These are phyloP conservation scores for Nemania sp. DNA, from an alignment of 2,329 filamentous ascomycete species.

Conservation along the genomic window DNA sequence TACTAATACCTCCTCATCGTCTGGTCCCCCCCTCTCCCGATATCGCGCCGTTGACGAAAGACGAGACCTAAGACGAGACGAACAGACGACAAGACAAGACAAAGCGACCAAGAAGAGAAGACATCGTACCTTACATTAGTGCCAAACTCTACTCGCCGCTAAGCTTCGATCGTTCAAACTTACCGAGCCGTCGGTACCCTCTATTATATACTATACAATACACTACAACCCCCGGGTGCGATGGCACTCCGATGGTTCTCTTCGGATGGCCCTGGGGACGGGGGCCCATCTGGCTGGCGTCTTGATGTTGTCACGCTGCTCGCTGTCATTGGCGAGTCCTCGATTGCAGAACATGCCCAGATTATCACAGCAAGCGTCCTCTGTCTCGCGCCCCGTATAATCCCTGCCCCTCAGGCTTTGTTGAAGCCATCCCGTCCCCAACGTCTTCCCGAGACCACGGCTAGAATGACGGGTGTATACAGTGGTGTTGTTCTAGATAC, in stretches of 20 bases:
- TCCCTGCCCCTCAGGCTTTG: conserved; percentile 73
- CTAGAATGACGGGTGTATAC: conserved; percentile 69
- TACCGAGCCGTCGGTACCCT: conserved; percentile 18
- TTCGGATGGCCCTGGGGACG: conserved; percentile 53
- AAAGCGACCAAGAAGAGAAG: not conserved
- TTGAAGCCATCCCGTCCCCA: conserved; percentile 66
- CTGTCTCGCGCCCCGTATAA: conserved; percentile 69
- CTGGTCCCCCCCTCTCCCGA: not conserved
- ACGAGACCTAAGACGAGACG: conserved; percentile 4
- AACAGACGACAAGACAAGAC: conserved; percentile 5
- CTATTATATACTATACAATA: not conserved
- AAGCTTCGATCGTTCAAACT: conserved; percentile 34
- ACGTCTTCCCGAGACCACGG: conserved; percentile 66
- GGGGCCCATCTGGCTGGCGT: conserved; percentile 60
- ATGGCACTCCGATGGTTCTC: conserved; percentile 45
- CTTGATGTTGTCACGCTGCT: conserved; percentile 73
- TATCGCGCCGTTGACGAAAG: not conserved
- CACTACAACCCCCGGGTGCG: not conserved
- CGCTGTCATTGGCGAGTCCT: conserved; percentile 71
- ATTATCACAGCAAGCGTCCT: conserved; percentile 69
- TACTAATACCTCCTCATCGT: not conserved
- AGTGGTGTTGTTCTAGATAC: conserved; percentile 66
- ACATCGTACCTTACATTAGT: conserved; percentile 25
- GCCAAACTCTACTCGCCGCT: conserved; percentile 39
- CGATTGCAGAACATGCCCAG: conserved; percentile 69